Evolutionary conservation across 768 basidiomycete species (phyloP).

Genomic region (Punctularia strigosozonata): DNA sequence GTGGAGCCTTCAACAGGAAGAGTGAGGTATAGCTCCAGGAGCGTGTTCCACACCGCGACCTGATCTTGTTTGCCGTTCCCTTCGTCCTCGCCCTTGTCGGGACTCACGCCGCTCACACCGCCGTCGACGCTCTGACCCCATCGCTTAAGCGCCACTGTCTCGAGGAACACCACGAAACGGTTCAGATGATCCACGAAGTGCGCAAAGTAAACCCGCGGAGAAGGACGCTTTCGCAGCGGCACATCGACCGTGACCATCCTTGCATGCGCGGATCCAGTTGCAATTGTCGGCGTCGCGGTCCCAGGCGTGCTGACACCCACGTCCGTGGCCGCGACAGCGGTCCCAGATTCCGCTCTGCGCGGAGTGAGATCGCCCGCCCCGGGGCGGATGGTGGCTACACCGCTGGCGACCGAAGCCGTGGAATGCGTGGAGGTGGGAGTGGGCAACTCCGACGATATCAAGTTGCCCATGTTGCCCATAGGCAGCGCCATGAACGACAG

Average conservation of each 20-base stretch:
- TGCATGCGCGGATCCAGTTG: conserved; percentile 19
- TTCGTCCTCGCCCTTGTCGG: conserved; percentile 25
- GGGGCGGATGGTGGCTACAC: conserved; percentile 26
- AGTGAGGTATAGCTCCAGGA: conserved; percentile 85
- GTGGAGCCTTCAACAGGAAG: conserved; percentile 21
- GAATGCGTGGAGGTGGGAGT: conserved; percentile 23
- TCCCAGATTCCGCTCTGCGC: conserved; percentile 22
- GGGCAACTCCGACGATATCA: conserved; percentile 32
- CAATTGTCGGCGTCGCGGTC: too few species aligned
- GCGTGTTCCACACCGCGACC: conserved; percentile 87
- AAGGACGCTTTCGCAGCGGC: conserved; percentile 65
- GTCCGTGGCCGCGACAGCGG: too few species aligned
- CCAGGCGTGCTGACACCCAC: too few species aligned
- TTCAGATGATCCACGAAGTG: conserved; percentile 86
- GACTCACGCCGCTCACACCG: conserved; percentile 5
- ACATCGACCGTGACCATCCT: conserved; percentile 19
- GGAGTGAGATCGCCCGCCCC: conserved; percentile 24
- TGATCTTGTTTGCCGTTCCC: conserved; percentile 55
- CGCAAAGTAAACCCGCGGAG: conserved; percentile 81
- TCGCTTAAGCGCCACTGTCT: conserved; percentile 66
- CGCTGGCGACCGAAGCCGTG: conserved; percentile 5
- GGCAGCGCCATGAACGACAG: conserved; percentile 71
- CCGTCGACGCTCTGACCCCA: conserved; percentile 68
- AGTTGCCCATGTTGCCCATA: too few species aligned
- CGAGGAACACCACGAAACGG: conserved; percentile 80